These are phyloP conservation scores for Begonia fuchsioides DNA, from an alignment of 306 rosid genomes.

Conservation along the genomic window DNA sequence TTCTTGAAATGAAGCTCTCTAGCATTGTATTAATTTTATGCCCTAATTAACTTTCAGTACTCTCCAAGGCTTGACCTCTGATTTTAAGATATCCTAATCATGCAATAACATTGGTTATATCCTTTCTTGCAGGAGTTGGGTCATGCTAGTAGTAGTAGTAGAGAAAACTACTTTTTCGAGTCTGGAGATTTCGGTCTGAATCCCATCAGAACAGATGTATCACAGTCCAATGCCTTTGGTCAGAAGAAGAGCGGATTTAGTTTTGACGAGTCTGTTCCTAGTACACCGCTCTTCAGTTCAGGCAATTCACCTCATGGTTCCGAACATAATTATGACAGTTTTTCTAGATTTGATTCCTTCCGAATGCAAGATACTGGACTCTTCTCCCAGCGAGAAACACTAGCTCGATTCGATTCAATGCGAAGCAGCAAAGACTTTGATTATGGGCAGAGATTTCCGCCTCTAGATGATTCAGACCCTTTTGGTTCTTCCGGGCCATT, in stretches of 20 bases:
- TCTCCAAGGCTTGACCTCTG: too few relatives aligned
- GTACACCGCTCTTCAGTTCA: constrained; percentile 72
- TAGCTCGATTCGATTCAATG: constrained; percentile 53
- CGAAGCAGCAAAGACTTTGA: constrained; percentile 59
- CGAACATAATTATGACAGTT: constrained; percentile 57
- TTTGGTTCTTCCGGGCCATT: constrained; percentile 72
- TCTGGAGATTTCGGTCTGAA: constrained; percentile 75
- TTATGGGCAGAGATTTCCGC: constrained; percentile 18
- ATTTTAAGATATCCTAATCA: too few relatives aligned
- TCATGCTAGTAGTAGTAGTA: constrained; percentile 26
- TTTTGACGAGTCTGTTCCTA: constrained; percentile 92
- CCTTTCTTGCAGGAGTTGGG: constrained; percentile 34
- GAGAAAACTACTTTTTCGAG: constrained; percentile 52
- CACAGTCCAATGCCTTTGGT: constrained; percentile 27
- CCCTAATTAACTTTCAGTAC: too few relatives aligned
- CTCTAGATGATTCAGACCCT: constrained; percentile 73
- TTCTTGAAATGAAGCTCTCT: too few relatives aligned
- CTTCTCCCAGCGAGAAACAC: constrained; percentile 36
- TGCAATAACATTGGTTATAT: neutral
- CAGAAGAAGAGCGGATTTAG: constrained; percentile 47
- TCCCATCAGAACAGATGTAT: constrained; percentile 62
- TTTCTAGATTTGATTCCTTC: constrained; percentile 79
- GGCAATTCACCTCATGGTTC: constrained; percentile 40
- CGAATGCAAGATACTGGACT: constrained; percentile 40
- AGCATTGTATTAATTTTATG: too few relatives aligned